Conservation (phyloP, 345 rosid genomes). For the Durio zibethinus region DNA sequence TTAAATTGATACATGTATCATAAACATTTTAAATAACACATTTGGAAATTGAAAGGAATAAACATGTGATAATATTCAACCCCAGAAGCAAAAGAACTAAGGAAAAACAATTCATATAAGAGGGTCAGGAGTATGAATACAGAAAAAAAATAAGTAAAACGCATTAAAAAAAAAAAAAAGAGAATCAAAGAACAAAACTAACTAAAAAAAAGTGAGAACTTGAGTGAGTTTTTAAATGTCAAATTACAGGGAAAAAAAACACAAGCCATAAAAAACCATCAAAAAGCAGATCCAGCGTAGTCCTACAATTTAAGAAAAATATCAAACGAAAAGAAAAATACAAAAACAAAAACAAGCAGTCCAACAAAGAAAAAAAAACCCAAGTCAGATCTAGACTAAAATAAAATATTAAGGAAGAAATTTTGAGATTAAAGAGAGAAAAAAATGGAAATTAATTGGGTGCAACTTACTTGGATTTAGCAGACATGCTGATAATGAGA, state of each 20-base stretch:
- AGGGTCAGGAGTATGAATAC: background rate
- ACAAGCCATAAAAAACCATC: background rate
- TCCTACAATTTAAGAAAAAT: conserved; percentile 1
- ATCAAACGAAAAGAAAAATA: background rate
- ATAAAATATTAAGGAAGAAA: background rate
- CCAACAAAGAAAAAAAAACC: background rate
- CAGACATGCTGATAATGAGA: conserved; percentile 39
- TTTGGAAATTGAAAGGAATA: background rate
- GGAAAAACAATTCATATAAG: background rate
- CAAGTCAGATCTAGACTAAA: conserved; percentile 34
- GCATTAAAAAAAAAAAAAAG: conserved; percentile 10
- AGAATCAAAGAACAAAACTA: conserved; percentile 11
- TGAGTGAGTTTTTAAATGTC: background rate
- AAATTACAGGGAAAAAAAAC: background rate
- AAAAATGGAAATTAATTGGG: background rate
- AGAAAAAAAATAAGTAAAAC: conserved; percentile 15
- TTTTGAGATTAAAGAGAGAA: background rate
- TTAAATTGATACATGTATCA: background rate
- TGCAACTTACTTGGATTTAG: conserved; percentile 57
- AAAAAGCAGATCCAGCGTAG: conserved; percentile 22
- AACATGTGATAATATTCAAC: background rate
- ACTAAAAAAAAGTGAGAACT: background rate
- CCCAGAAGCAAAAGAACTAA: background rate
- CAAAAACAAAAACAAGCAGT: background rate
- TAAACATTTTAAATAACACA: background rate